These are phyloP conservation scores for Salix viminalis DNA, from an alignment of 345 rosid species.

Conservation along the genomic window DNA sequence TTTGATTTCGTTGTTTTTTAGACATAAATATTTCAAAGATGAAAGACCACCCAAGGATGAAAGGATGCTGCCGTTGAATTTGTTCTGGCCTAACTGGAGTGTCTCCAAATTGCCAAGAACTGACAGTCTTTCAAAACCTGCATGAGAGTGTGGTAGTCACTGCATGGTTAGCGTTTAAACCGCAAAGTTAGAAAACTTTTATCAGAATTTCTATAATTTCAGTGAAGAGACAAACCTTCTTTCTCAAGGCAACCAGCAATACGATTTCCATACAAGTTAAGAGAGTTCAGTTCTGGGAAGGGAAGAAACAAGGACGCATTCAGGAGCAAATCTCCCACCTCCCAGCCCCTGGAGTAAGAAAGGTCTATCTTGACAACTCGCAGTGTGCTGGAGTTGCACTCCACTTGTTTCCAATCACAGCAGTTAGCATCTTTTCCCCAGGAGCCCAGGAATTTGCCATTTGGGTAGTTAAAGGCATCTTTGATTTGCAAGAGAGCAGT, in stretches of 20 bases:
- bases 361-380: not conserved
- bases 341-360: not conserved
- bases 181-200: not conserved
- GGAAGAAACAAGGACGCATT: too few species aligned
- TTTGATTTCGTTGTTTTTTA: not conserved
- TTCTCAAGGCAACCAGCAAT: not conserved
- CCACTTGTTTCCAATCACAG: not conserved
- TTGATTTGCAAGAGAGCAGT: not conserved
- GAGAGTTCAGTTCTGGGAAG: too few species aligned
- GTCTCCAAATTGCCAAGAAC: not conserved
- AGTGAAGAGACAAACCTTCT: not conserved
- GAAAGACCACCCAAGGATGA: not conserved
- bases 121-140: conserved; percentile 4
- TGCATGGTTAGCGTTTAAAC: not conserved
- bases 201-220: not conserved
- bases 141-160: not conserved
- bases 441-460: not conserved
- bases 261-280: too few species aligned
- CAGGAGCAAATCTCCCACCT: too few species aligned
- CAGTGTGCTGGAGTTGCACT: not conserved
- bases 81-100: not conserved
- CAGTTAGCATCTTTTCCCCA: not conserved
- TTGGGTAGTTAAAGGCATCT: not conserved
- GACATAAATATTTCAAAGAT: not conserved
- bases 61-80: not conserved